Evolutionary conservation across 352 stramenopile species (phyloP).

Genomic region (Pythium oligandrum): DNA sequence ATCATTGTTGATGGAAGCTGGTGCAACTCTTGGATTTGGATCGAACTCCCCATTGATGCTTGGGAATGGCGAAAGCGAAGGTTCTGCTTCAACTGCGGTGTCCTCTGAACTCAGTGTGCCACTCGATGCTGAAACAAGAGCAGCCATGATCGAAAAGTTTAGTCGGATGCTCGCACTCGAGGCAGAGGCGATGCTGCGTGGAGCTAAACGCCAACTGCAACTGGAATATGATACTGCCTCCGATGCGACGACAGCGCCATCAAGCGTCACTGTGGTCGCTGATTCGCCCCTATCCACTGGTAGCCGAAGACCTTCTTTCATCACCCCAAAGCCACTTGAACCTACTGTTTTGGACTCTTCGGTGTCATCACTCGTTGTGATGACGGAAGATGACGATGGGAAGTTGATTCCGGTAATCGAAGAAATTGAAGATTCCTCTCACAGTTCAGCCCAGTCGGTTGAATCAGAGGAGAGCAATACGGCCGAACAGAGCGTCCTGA

Average conservation of each 20-base stretch:
- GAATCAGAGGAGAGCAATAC: too few relatives aligned
- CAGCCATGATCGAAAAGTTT: constrained; percentile 62
- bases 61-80: constrained; percentile 36
- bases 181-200: constrained; percentile 6
- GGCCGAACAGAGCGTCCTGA: too few relatives aligned
- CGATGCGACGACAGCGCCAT: constrained; percentile 4
- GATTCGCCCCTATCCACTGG: constrained; percentile 1
- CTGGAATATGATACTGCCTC: constrained; percentile 29
- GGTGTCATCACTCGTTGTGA: not conserved
- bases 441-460: too few relatives aligned
- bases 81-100: not conserved
- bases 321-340: too few relatives aligned
- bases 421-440: constrained; percentile 9
- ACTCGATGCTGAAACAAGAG: constrained; percentile 41
- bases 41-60: constrained; percentile 30
- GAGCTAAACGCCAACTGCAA: constrained; percentile 1
- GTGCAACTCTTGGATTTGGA: constrained; percentile 13
- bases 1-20: constrained; percentile 47
- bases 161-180: constrained; percentile 29
- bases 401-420: constrained; percentile 15
- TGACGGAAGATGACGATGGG: constrained; percentile 16
- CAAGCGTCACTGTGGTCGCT: constrained; percentile 6
- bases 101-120: constrained; percentile 4
- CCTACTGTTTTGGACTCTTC: too few relatives aligned
- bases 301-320: too few relatives aligned